These are phyloP conservation scores for Niebla homalea DNA, from an alignment of 495 filamentous ascomycete species.

Conservation along the genomic window DNA sequence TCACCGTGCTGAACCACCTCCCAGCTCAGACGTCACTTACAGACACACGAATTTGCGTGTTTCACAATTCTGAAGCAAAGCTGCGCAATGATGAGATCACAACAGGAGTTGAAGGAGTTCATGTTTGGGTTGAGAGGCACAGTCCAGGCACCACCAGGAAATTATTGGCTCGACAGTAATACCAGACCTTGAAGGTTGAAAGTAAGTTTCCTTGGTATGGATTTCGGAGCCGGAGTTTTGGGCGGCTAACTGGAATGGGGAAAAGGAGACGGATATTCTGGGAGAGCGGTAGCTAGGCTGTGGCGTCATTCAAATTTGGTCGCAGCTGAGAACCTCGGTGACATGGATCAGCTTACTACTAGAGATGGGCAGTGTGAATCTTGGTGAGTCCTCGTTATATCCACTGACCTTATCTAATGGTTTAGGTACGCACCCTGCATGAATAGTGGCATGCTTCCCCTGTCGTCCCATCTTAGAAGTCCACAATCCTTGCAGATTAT, in stretches of 20 bases:
- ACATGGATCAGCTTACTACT: background rate
- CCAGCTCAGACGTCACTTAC: background rate
- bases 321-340: too few relatives aligned
- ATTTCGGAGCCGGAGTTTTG: conserved; percentile 4
- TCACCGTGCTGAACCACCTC: background rate
- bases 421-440: too few relatives aligned
- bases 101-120: background rate
- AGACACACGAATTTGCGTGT: background rate
- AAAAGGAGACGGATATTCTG: background rate
- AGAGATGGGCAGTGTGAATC: background rate
- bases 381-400: background rate
- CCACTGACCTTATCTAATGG: background rate
- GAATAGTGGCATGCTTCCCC: too few relatives aligned
- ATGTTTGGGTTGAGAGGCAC: conserved; percentile 1
- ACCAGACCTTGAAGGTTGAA: background rate
- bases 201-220: background rate
- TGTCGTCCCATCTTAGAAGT: too few relatives aligned
- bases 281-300: background rate
- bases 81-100: background rate
- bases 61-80: background rate
- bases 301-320: background rate
- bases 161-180: background rate
- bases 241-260: background rate
- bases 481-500: too few relatives aligned
- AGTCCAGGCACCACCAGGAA: background rate